Evolutionary conservation across 176 grass and related monocot species (phyloP).

Genomic region (Poa annua): DNA sequence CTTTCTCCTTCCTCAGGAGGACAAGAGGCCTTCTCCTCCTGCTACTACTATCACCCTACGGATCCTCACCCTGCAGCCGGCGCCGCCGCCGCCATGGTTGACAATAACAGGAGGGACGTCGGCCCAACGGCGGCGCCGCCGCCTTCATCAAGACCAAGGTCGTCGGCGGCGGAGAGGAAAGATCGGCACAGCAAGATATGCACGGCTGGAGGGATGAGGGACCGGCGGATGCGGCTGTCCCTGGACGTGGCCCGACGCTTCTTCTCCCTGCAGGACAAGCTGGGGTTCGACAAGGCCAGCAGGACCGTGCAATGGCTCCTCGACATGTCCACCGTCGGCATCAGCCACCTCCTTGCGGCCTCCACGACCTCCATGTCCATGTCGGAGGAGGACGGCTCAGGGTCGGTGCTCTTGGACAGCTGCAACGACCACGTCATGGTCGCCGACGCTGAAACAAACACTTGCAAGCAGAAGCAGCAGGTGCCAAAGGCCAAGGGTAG

Average conservation of each 20-base stretch:
- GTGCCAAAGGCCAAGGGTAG: background rate
- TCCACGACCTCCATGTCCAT: conserved; percentile 4
- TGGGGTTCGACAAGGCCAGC: conserved; percentile 64
- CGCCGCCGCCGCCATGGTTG: background rate
- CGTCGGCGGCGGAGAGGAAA: background rate
- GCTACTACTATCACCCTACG: background rate
- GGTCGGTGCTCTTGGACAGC: background rate
- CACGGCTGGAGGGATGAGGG: conserved; percentile 44
- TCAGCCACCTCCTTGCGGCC: conserved; percentile 33
- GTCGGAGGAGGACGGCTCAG: conserved; percentile 35
- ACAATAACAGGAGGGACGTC: background rate
- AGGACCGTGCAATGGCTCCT: conserved; percentile 60
- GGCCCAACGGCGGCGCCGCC: background rate
- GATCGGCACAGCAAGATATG: conserved; percentile 53
- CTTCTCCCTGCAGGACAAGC: conserved; percentile 53
- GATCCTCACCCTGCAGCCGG: background rate
- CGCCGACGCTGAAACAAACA: background rate
- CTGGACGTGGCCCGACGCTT: conserved; percentile 41
- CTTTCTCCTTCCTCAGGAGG: background rate
- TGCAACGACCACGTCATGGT: background rate
- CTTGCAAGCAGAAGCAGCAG: conserved; percentile 17
- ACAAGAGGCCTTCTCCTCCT: background rate
- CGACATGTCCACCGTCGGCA: conserved; percentile 39
- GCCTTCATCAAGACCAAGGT: background rate
- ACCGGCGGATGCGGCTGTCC: conserved; percentile 56